Conservation (phyloP, 768 basidiomycete genomes). For the Hypsizygus marmoreus region DNA sequence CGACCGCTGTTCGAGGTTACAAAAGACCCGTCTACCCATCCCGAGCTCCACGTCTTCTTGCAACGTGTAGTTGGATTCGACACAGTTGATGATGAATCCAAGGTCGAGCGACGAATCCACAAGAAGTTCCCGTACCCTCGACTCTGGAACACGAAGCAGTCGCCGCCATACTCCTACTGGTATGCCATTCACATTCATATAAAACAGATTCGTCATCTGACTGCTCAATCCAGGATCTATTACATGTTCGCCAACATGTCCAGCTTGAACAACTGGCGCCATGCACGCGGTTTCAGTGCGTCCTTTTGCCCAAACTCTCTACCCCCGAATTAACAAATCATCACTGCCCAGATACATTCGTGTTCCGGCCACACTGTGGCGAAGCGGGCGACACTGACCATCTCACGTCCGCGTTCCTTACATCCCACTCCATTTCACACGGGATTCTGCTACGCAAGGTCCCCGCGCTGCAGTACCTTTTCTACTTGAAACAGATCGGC, state of each 20-base stretch:
- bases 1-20: conserved; percentile 95
- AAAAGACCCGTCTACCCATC: conserved; percentile 84
- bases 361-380: conserved; percentile 94
- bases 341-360: conserved; percentile 79
- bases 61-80: conserved; percentile 97
- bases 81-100: conserved; percentile 98
- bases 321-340: neutral
- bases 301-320: conserved; percentile 16
- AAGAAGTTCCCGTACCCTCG: conserved; percentile 92
- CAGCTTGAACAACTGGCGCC: conserved; percentile 92
- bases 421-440: conserved; percentile 97
- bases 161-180: conserved; percentile 97
- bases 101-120: conserved; percentile 87
- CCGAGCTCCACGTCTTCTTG: conserved; percentile 92
- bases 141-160: conserved; percentile 86
- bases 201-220: neutral
- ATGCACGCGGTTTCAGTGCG: conserved; percentile 87
- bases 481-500: conserved; percentile 97
- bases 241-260: conserved; percentile 98
- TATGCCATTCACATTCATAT: conserved; percentile 35
- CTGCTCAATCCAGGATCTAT: conserved; percentile 67
- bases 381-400: conserved; percentile 99
- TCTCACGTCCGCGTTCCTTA: conserved; percentile 92
- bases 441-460: conserved; percentile 99
- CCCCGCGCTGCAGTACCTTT: conserved; percentile 94